Conservation (phyloP, 768 basidiomycete species). For the Imleria badia region DNA sequence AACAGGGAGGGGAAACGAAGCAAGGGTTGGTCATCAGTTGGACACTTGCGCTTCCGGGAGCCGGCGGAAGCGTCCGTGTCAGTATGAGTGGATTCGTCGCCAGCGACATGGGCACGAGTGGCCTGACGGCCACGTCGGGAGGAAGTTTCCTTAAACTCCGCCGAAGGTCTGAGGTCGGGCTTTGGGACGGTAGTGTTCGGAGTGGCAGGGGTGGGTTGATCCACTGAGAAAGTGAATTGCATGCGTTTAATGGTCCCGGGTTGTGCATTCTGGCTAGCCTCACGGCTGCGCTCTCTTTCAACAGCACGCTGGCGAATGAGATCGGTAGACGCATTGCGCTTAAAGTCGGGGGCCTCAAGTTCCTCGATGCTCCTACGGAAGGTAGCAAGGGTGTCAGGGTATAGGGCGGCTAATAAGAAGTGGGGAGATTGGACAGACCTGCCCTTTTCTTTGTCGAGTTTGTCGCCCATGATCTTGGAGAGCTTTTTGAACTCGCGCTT, state of each 20-base stretch:
- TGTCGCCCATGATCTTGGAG: conserved; percentile 86
- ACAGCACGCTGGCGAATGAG: conserved; percentile 77
- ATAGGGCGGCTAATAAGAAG: conserved; percentile 8
- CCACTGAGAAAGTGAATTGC: conserved; percentile 88
- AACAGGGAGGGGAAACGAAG: conserved; percentile 77
- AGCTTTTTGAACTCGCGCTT: conserved; percentile 91
- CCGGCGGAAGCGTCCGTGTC: conserved; percentile 27
- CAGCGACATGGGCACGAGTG: conserved; percentile 38
- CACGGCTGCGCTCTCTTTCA: conserved; percentile 79
- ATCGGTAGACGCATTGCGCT: conserved; percentile 74
- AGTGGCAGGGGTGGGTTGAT: conserved; percentile 55
- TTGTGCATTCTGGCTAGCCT: conserved; percentile 58
- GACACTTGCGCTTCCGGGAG: conserved; percentile 30
- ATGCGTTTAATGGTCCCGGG: conserved; percentile 81
- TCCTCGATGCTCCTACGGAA: conserved; percentile 72
- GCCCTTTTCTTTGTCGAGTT: conserved; percentile 91
- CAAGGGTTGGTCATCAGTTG: conserved; percentile 30
- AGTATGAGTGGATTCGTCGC: conserved; percentile 19
- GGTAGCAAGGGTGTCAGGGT: conserved; percentile 10
- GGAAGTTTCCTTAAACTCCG: conserved; percentile 57
- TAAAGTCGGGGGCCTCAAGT: conserved; percentile 81
- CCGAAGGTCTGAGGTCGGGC: conserved; percentile 64
- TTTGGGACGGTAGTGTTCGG: conserved; percentile 51
- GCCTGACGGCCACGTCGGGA: conserved; percentile 39
- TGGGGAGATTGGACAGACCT: conserved; percentile 49